phyloP scores from a whole-genome alignment of 371 early-diverging fungal genomes.

The Syncephalis plumigaleata region DNA sequence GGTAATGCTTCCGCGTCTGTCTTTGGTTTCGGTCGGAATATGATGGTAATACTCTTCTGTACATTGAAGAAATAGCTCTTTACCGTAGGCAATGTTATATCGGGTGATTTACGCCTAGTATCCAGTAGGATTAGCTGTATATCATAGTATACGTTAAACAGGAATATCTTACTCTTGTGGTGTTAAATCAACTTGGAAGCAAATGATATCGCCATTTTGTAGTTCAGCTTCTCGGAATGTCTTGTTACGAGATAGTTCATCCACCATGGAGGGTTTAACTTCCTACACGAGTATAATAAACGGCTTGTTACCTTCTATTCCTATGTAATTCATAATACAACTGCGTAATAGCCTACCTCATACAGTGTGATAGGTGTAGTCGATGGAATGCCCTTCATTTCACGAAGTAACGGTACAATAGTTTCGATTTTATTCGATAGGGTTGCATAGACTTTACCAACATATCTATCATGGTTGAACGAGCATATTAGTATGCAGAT shows the following conservation, averaged over 20 bases:
- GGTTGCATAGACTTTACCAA: conserved; percentile 43
- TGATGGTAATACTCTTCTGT: conserved; percentile 38
- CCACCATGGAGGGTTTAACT: conserved; percentile 82
- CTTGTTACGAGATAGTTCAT: conserved; percentile 32
- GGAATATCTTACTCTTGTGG: conserved; percentile 37
- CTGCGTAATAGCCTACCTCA: conserved; percentile 28
- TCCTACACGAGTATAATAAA: conserved; percentile 24
- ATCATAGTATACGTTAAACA: too few relatives aligned
- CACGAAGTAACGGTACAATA: conserved; percentile 32
- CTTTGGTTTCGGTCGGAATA: conserved; percentile 40
- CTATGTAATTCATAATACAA: neutral
- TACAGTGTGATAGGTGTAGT: conserved; percentile 39
- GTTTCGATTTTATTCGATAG: conserved; percentile 37
- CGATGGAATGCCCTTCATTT: conserved; percentile 30
- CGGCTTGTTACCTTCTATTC: too few relatives aligned
- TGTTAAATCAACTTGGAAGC: conserved; percentile 42
- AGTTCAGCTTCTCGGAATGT: conserved; percentile 65
- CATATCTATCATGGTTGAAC: conserved; percentile 18
- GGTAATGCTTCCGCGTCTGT: conserved; percentile 11
- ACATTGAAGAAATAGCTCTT: conserved; percentile 56
- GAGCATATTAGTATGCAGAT: too few relatives aligned
- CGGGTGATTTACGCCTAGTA: neutral
- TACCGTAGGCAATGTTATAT: conserved; percentile 13
- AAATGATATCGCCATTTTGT: conserved; percentile 83
- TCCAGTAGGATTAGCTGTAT: too few relatives aligned